phyloP scores from a whole-genome alignment of 148 eudicot species.

The Nepenthes mirabilis region DNA sequence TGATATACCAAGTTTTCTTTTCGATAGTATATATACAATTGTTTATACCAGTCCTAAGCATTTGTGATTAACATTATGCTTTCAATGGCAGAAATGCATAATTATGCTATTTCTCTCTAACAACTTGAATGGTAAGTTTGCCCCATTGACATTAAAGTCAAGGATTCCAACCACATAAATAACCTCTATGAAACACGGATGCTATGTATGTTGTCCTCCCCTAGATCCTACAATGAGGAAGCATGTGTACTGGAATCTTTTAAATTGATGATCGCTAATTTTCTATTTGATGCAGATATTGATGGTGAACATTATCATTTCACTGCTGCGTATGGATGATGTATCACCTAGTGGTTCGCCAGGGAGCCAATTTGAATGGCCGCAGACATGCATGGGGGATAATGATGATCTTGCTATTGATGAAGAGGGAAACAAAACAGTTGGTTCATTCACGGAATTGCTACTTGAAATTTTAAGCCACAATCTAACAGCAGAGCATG shows the following conservation, averaged over 20 bases:
- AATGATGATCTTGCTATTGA: slow-evolving; percentile 25
- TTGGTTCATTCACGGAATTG: slow-evolving; percentile 49
- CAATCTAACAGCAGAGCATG: slow-evolving; percentile 52
- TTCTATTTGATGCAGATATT: slow-evolving; percentile 51
- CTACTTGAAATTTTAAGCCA: slow-evolving; percentile 58
- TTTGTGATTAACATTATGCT: neutral
- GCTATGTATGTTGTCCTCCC: too few species aligned
- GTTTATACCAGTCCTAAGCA: neutral
- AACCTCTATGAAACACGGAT: too few species aligned
- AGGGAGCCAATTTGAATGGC: slow-evolving; percentile 22
- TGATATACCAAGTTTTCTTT: too few species aligned
- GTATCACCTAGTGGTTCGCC: slow-evolving; percentile 39
- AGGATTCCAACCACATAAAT: too few species aligned
- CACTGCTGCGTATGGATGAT: slow-evolving; percentile 73
- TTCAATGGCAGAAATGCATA: neutral
- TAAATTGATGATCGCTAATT: neutral
- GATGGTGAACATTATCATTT: slow-evolving; percentile 81
- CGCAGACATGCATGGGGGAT: slow-evolving; percentile 14
- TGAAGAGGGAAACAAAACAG: slow-evolving; percentile 54
- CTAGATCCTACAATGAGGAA: too few species aligned
- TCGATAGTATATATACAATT: too few species aligned
- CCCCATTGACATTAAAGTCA: too few species aligned
- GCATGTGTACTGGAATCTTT: too few species aligned
- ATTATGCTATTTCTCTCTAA: neutral
- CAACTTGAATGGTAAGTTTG: neutral